Conservation (phyloP, 2,329 filamentous ascomycete genomes). For the Xylaria sp. region DNA sequence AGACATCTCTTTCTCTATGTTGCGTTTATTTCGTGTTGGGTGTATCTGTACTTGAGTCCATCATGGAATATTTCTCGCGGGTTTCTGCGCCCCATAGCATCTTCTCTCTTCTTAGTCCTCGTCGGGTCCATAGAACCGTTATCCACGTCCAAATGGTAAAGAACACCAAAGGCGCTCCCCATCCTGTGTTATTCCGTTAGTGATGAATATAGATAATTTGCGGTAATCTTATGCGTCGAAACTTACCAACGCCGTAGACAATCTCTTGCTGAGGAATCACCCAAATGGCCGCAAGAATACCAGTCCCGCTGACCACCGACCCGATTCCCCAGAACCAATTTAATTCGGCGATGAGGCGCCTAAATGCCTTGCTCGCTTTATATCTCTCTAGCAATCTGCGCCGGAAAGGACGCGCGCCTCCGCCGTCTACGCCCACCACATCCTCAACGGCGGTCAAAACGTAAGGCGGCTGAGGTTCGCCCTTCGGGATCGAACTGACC, state of each 20-base stretch:
- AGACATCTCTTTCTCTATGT: conserved; percentile 6
- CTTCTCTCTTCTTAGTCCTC: conserved; percentile 42
- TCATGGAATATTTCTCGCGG: conserved; percentile 27
- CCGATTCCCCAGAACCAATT: conserved; percentile 69
- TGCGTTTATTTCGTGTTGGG: conserved; percentile 24
- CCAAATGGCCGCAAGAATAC: conserved; percentile 61
- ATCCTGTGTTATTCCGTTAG: conserved; percentile 38
- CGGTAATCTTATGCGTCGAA: background rate
- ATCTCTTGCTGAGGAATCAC: conserved; percentile 57
- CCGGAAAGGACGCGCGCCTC: conserved; percentile 65
- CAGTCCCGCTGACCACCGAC: conserved; percentile 58
- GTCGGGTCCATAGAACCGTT: conserved; percentile 45
- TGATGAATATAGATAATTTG: background rate
- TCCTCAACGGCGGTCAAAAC: conserved; percentile 75
- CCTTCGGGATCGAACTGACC: conserved; percentile 72
- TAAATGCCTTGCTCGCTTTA: conserved; percentile 64
- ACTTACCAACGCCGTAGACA: conserved; percentile 58
- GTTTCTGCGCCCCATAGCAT: conserved; percentile 37
- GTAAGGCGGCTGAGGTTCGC: conserved; percentile 67
- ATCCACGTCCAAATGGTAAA: conserved; percentile 45
- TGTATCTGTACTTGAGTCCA: conserved; percentile 29
- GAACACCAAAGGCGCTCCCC: conserved; percentile 46
- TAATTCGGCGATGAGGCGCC: conserved; percentile 63
- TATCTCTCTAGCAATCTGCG: conserved; percentile 63
- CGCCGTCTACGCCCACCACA: conserved; percentile 73